Conservation (phyloP, 805 yeast species). For the Saccharomycopsis synnaedendra region DNA sequence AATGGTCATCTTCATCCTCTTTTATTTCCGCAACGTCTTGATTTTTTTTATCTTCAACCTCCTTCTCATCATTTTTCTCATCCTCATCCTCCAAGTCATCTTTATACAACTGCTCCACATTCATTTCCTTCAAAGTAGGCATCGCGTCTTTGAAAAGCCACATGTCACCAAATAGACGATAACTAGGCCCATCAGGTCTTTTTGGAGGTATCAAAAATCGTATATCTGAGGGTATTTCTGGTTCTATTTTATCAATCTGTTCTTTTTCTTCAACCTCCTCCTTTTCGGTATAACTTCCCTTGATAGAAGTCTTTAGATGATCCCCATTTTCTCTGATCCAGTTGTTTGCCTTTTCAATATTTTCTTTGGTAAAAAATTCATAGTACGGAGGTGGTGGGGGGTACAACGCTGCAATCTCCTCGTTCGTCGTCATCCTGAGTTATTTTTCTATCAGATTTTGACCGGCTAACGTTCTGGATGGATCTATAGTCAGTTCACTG, state of each 20-base stretch:
- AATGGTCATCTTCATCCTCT: conserved; percentile 37
- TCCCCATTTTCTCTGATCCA: conserved; percentile 17
- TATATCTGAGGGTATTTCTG: too few relatives aligned
- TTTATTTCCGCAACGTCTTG: conserved; percentile 15
- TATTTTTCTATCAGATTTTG: too few relatives aligned
- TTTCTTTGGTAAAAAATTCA: conserved; percentile 61
- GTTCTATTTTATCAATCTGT: conserved; percentile 18
- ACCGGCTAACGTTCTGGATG: too few relatives aligned
- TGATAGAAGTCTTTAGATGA: conserved; percentile 15
- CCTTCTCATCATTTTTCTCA: conserved; percentile 7
- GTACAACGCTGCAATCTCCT: conserved; percentile 53
- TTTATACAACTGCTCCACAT: conserved; percentile 62
- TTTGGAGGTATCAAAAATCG: conserved; percentile 50
- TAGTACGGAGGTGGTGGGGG: conserved; percentile 92
- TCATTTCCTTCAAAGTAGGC: conserved; percentile 65
- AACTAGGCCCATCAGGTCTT: conserved; percentile 50
- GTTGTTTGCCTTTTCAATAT: conserved; percentile 33
- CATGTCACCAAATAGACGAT: conserved; percentile 79
- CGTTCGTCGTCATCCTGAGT: background rate
- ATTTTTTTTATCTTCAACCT: background rate
- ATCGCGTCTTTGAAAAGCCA: conserved; percentile 73
- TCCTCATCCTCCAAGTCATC: conserved; percentile 18
- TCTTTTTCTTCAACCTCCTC: conserved; percentile 32
- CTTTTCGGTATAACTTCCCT: conserved; percentile 17
- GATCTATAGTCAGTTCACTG: too few relatives aligned